Evolutionary conservation across 257 asterid genomes (phyloP).

Genomic region (Solanum paucissectum): DNA sequence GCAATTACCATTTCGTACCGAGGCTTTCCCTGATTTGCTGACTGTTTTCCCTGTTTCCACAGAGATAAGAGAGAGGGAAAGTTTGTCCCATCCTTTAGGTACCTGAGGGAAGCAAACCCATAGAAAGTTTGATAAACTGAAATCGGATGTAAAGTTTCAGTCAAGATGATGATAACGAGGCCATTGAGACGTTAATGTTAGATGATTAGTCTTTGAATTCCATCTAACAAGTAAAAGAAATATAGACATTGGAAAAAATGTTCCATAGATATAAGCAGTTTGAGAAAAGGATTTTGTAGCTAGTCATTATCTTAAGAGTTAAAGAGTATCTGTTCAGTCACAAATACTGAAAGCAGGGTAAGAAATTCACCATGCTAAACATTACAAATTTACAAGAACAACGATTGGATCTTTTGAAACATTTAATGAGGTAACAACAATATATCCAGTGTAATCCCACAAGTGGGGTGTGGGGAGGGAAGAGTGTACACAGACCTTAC

Average conservation of each 20-base stretch:
- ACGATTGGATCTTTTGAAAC: not conserved
- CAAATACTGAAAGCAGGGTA: not conserved
- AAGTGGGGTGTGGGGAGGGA: not conserved
- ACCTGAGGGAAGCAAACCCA: slow-evolving; percentile 16
- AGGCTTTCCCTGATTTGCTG: slow-evolving; percentile 21
- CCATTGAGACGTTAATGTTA: not conserved
- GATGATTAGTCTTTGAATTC: not conserved
- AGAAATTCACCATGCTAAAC: not conserved
- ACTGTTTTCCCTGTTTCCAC: slow-evolving; percentile 25
- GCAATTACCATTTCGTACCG: slow-evolving; percentile 30
- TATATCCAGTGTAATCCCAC: not conserved
- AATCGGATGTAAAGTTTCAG: not conserved
- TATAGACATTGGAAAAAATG: not conserved
- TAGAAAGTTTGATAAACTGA: not conserved
- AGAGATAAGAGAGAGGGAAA: slow-evolving; percentile 24
- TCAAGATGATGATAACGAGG: not conserved
- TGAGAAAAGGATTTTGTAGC: not conserved
- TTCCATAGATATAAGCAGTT: not conserved
- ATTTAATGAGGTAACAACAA: not conserved
- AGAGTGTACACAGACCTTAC: not conserved
- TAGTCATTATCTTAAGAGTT: not conserved
- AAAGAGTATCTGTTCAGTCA: not conserved
- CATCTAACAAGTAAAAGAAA: not conserved
- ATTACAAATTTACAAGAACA: not conserved
- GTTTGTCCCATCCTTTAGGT: slow-evolving; percentile 48